These are phyloP conservation scores for Cornus kousa DNA, from an alignment of 148 eudicot genomes.

Conservation along the genomic window DNA sequence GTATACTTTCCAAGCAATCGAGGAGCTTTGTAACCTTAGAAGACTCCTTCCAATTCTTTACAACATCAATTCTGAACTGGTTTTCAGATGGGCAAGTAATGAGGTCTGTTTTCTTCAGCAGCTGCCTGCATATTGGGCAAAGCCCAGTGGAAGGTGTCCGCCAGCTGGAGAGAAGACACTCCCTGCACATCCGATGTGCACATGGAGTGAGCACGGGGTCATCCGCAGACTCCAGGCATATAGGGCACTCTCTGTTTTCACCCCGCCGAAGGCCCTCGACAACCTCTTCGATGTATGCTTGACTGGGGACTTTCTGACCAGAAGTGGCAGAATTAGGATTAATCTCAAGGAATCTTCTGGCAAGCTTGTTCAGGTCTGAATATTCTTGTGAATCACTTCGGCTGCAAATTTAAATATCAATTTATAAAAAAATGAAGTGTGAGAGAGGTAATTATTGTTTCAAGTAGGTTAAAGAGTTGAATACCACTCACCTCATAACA, in stretches of 20 bases:
- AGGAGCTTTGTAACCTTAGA: slow-evolving; percentile 53
- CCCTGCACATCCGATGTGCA: slow-evolving; percentile 72
- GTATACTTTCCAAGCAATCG: slow-evolving; percentile 43
- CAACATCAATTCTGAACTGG: slow-evolving; percentile 48
- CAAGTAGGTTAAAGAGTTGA: neutral
- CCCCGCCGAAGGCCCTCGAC: slow-evolving; percentile 44
- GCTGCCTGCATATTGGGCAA: slow-evolving; percentile 68
- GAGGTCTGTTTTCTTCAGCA: slow-evolving; percentile 47
- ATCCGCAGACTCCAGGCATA: slow-evolving; percentile 63
- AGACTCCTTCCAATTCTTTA: slow-evolving; percentile 62
- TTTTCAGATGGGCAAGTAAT: slow-evolving; percentile 62
- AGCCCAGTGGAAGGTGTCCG: slow-evolving; percentile 35
- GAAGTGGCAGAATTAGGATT: slow-evolving; percentile 27
- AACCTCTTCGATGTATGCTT: slow-evolving; percentile 63
- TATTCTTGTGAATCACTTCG: slow-evolving; percentile 55
- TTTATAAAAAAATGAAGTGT: neutral
- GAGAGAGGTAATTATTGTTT: neutral
- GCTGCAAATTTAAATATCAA: slow-evolving; percentile 25
- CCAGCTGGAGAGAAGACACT: slow-evolving; percentile 67
- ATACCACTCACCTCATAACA: slow-evolving; percentile 51
- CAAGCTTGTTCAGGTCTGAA: slow-evolving; percentile 58
- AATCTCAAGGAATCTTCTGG: slow-evolving; percentile 46
- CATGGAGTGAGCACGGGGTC: slow-evolving; percentile 69
- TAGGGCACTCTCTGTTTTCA: slow-evolving; percentile 62
- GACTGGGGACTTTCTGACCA: slow-evolving; percentile 34